These are phyloP conservation scores for Penicillium tannophilum DNA, from an alignment of 495 filamentous ascomycete species.

Conservation along the genomic window DNA sequence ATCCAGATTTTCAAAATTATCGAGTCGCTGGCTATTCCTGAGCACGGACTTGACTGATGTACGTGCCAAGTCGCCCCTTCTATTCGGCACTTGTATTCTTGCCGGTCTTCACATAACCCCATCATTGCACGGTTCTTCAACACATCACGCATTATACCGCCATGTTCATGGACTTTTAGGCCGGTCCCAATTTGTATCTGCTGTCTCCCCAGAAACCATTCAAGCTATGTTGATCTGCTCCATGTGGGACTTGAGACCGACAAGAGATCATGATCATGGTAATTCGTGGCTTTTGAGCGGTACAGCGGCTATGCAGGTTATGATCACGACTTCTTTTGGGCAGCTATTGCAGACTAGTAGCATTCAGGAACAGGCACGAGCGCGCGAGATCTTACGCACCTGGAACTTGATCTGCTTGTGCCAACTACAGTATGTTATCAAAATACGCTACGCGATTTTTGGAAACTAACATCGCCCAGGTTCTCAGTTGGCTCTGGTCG, in stretches of 20 bases:
- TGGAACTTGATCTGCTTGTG: slow-evolving; percentile 26
- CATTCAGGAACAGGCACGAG: neutral
- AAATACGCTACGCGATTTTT: neutral
- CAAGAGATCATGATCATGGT: slow-evolving; percentile 19
- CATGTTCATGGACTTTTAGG: slow-evolving; percentile 20
- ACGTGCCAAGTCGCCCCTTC: slow-evolving; percentile 15
- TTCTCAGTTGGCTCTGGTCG: slow-evolving; percentile 23
- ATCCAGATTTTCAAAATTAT: slow-evolving; percentile 20
- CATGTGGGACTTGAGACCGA: slow-evolving; percentile 25
- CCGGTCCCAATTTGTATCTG: slow-evolving; percentile 14
- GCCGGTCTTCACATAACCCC: slow-evolving; percentile 20
- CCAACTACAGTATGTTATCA: slow-evolving; percentile 17
- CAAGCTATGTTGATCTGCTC: slow-evolving; percentile 24
- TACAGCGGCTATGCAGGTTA: slow-evolving; percentile 19
- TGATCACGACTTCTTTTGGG: slow-evolving; percentile 20
- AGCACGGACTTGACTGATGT: slow-evolving; percentile 13
- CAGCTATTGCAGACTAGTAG: slow-evolving; percentile 6
- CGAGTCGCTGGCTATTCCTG: slow-evolving; percentile 27
- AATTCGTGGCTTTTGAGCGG: slow-evolving; percentile 25
- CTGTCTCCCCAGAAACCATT: slow-evolving; percentile 17
- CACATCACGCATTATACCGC: slow-evolving; percentile 17
- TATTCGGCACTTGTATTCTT: slow-evolving; percentile 22
- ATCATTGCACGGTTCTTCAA: slow-evolving; percentile 17
- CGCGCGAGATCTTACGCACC: slow-evolving; percentile 18
- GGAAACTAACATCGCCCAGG: neutral